phyloP scores from a whole-genome alignment of 1,284 basidiomycete genomes.

The Ceratobasidium sp. region DNA sequence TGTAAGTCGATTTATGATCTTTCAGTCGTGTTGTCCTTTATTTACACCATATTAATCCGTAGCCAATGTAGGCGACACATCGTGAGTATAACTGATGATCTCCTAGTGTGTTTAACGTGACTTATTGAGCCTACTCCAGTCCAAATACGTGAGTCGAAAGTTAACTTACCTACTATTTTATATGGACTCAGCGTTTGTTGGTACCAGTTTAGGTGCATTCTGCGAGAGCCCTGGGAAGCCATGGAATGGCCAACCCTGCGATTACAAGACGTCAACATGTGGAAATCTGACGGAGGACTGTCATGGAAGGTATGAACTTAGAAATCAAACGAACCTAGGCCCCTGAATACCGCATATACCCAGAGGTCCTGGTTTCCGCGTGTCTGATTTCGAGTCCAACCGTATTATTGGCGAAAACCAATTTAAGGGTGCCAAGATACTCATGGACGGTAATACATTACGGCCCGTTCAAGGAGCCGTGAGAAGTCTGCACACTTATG shows the following conservation, averaged over 20 bases:
- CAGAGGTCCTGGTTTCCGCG: conserved; percentile 80
- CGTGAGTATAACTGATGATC: too few species aligned
- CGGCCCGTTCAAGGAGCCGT: conserved; percentile 69
- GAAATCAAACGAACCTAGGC: conserved; percentile 5
- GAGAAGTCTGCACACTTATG: conserved; percentile 74
- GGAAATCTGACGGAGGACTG: conserved; percentile 77
- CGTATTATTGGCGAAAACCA: conserved; percentile 76
- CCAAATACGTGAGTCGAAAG: conserved; percentile 75
- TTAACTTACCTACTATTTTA: not conserved
- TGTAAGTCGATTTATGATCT: conserved; percentile 60
- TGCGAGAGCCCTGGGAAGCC: conserved; percentile 80
- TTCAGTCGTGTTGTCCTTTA: not conserved
- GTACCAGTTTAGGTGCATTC: conserved; percentile 73
- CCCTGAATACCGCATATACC: too few species aligned
- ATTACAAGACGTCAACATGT: conserved; percentile 78
- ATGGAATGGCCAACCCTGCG: conserved; percentile 76
- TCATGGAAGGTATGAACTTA: conserved; percentile 73
- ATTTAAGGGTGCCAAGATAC: conserved; percentile 72
- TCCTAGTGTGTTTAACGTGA: conserved; percentile 14
- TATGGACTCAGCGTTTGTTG: conserved; percentile 21
- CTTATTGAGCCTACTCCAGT: too few species aligned
- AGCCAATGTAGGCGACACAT: conserved; percentile 86
- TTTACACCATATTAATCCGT: not conserved
- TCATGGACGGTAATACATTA: conserved; percentile 67
- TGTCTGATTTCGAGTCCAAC: conserved; percentile 81